Evolutionary conservation across 768 basidiomycete species (phyloP).

Genomic region (Tylopilus intermedius): DNA sequence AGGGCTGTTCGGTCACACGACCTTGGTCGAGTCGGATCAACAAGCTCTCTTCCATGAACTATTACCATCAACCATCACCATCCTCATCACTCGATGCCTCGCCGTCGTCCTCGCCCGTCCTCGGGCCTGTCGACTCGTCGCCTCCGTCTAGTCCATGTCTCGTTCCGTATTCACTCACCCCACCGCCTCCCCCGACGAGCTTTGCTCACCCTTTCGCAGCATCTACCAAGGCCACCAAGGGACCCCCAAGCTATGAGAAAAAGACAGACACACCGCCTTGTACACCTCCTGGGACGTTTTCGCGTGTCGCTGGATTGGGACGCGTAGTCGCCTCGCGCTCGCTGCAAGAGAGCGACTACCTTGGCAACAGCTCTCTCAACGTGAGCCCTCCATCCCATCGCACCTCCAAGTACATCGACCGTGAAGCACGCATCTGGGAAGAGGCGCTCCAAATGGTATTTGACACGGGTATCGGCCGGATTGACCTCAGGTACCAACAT

Average conservation of each 20-base stretch:
- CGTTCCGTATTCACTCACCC: slow-evolving; percentile 27
- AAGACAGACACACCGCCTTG: slow-evolving; percentile 19
- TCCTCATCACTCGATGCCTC: slow-evolving; percentile 33
- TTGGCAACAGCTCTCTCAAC: slow-evolving; percentile 9
- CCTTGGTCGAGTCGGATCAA: too few species aligned
- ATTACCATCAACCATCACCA: neutral
- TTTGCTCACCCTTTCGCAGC: slow-evolving; percentile 53
- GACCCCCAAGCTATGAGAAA: slow-evolving; percentile 44
- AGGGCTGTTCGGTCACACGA: too few species aligned
- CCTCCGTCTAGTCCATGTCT: slow-evolving; percentile 33
- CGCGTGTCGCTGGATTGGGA: slow-evolving; percentile 13
- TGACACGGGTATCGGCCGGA: slow-evolving; percentile 43
- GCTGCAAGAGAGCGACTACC: slow-evolving; percentile 24
- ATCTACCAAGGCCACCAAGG: slow-evolving; percentile 44
- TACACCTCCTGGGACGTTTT: slow-evolving; percentile 21
- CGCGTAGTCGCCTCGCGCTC: slow-evolving; percentile 16
- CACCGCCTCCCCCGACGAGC: slow-evolving; percentile 19
- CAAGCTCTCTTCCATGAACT: too few species aligned
- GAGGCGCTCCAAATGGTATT: slow-evolving; percentile 40
- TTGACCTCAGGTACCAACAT: slow-evolving; percentile 50
- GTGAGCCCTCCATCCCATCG: slow-evolving; percentile 8
- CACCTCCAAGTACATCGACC: slow-evolving; percentile 21
- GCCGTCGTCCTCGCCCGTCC: slow-evolving; percentile 46
- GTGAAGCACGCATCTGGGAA: slow-evolving; percentile 44
- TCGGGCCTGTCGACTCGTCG: slow-evolving; percentile 35